phyloP scores from a whole-genome alignment of 2,329 filamentous ascomycete species.

The Davidsoniella eucalypti region DNA sequence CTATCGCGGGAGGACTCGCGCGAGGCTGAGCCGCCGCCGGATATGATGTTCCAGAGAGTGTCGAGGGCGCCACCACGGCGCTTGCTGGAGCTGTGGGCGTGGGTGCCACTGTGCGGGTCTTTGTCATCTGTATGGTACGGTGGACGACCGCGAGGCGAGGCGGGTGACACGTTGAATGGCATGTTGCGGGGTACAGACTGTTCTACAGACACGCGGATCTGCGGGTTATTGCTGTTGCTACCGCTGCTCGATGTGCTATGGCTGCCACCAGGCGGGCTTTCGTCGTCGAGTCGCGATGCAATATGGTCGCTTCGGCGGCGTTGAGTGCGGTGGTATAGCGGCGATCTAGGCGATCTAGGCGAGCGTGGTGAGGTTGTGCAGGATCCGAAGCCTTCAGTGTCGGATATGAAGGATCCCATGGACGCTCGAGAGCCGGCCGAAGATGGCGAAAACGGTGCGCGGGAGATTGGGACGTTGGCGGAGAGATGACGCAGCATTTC shows the following conservation, averaged over 20 bases:
- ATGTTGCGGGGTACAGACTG: background rate
- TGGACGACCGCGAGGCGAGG: constrained; percentile 1
- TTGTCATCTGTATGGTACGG: constrained; percentile 5
- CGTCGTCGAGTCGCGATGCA: background rate
- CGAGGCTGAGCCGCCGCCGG: background rate
- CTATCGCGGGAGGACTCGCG: constrained; percentile 6
- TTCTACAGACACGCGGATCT: constrained; percentile 8
- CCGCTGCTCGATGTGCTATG: background rate
- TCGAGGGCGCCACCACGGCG: constrained; percentile 1
- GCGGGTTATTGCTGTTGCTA: background rate
- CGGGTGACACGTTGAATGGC: constrained; percentile 4
- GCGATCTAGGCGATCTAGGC: constrained; percentile 1
- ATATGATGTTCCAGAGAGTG: constrained; percentile 6
- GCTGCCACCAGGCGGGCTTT: background rate
- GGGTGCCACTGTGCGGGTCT: background rate
- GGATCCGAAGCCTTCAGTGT: background rate
- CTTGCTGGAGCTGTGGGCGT: constrained; percentile 2
- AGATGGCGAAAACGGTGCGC: constrained; percentile 7
- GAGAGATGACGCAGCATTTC: constrained; percentile 9
- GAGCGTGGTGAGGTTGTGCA: background rate
- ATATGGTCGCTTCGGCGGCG: constrained; percentile 2
- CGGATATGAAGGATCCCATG: background rate
- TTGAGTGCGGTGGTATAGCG: background rate
- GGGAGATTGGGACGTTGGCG: constrained; percentile 2
- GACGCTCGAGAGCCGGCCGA: constrained; percentile 1